Evolutionary conservation across 768 basidiomycete genomes (phyloP).

Genomic region (Kondoa subrosea): DNA sequence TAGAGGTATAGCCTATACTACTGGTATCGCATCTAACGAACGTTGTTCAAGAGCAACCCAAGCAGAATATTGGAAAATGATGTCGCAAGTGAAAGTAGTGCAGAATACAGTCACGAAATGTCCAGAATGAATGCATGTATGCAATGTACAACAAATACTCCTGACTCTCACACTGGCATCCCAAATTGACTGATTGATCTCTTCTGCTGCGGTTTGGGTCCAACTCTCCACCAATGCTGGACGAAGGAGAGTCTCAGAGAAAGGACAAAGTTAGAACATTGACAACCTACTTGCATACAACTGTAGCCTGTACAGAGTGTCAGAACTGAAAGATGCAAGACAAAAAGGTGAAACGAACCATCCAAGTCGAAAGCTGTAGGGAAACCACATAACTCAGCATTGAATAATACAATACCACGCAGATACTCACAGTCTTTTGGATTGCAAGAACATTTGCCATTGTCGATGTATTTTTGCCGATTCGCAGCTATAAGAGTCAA

Average conservation of each 20-base stretch:
- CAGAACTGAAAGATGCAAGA: background rate
- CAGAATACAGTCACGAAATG: background rate
- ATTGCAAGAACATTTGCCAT: constrained; percentile 22
- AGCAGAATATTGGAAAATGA: too few relatives aligned
- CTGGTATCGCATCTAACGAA: too few relatives aligned
- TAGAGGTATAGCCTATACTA: too few relatives aligned
- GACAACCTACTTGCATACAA: background rate
- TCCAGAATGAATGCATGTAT: too few relatives aligned
- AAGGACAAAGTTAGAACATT: too few relatives aligned
- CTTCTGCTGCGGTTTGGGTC: background rate
- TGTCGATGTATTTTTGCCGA: background rate
- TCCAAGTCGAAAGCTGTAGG: background rate
- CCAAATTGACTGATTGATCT: too few relatives aligned
- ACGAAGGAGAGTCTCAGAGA: too few relatives aligned
- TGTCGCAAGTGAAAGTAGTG: background rate
- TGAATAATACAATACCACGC: too few relatives aligned
- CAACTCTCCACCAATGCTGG: background rate
- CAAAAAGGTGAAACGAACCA: background rate
- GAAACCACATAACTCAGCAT: background rate
- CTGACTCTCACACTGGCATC: too few relatives aligned
- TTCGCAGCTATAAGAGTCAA: constrained; percentile 41
- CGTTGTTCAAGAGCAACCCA: too few relatives aligned
- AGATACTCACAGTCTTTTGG: constrained; percentile 5
- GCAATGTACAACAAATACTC: too few relatives aligned
- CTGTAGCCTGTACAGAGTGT: background rate